Base-by-base conservation (phyloP, 176 grass and related monocot species). In the Musa itinerans region DNA sequence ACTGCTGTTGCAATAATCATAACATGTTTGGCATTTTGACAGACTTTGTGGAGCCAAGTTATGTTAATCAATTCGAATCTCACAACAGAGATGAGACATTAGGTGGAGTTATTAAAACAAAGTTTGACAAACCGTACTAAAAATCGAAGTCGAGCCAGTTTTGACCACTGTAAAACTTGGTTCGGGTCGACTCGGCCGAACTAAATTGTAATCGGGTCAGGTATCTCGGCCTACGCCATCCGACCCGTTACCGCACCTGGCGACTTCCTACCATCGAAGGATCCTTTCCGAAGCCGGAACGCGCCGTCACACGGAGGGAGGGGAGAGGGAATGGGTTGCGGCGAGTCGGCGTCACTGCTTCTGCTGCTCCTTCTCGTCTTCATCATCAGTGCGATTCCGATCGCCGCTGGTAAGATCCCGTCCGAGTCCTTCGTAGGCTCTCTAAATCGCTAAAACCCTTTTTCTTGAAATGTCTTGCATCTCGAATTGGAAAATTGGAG, bases 21-120 rank as follows among this genome's bases (percentile, higher is more conserved):
- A 20, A 16, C 8, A 19, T 20, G 10, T 23, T 22, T 22, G n/a
- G 20, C 52, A 52, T 73, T 54, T 54, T 81, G 83, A 80, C 82
- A 93, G 94, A 81, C 78, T 75, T 73, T 94, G 65, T 90, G 95
- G 62, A 94, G 81, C 83, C 86, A 89, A 82, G 78, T 94, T 80
- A 61, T 74, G 0, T 34, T 34, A 34, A 34, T 34, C 34, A 34
- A 34, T 34, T 34, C 34, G 34, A 4, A 34, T 34, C 34, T 34
- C 34, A 34, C 34, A 34, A 34, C 34, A 0, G 34, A 34, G 34
- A 34, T 5, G 34, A 34, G 34, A 34, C 34, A 5, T 34, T 34
- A 34, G 77, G 95, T 91, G 83, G 94, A 94, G 79, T 87, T 99
- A 25, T 84, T 99, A 65, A 99, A 99, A 69, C 94, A 94, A 65